Evolutionary conservation across 768 basidiomycete genomes (phyloP).

Genomic region (Podaxis rugospora): DNA sequence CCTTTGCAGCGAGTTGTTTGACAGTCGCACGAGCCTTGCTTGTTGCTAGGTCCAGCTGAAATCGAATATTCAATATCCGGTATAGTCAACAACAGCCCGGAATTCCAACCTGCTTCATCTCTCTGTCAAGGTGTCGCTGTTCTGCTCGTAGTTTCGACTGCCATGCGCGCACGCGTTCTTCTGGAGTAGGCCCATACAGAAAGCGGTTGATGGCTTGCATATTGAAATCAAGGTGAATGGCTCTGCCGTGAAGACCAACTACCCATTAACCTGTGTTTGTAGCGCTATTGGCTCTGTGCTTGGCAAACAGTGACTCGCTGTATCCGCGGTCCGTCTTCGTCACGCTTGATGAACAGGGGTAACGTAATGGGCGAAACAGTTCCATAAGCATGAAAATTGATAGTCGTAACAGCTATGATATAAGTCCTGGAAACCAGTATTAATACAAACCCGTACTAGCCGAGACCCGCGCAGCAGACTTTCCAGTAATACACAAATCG

Average conservation of each 20-base stretch:
- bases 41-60: conserved; percentile 77
- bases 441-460: conserved; percentile 3
- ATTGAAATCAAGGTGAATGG: conserved; percentile 8
- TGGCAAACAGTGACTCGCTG: conserved; percentile 8
- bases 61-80: conserved; percentile 9
- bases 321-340: not conserved
- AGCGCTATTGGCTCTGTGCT: not conserved
- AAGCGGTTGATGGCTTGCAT: conserved; percentile 92
- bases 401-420: not conserved
- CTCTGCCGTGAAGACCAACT: not conserved
- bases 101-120: conserved; percentile 86
- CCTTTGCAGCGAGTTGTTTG: conserved; percentile 86
- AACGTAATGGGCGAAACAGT: not conserved
- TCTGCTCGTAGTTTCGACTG: conserved; percentile 82
- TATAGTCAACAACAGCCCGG: conserved; percentile 16
- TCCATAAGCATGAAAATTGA: not conserved
- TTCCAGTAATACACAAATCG: not conserved
- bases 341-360: not conserved
- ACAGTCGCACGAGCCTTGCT: conserved; percentile 76
- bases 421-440: not conserved
- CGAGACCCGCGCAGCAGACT: not conserved
- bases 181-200: conserved; percentile 93
- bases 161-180: conserved; percentile 92
- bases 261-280: conserved; percentile 9
- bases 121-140: conserved; percentile 80